A percentile compares a stretch with the other conserved stretches of the same genome.
Conservation (phyloP, 164 flowering plant genomes). For the Stephania cephalantha region DNA sequence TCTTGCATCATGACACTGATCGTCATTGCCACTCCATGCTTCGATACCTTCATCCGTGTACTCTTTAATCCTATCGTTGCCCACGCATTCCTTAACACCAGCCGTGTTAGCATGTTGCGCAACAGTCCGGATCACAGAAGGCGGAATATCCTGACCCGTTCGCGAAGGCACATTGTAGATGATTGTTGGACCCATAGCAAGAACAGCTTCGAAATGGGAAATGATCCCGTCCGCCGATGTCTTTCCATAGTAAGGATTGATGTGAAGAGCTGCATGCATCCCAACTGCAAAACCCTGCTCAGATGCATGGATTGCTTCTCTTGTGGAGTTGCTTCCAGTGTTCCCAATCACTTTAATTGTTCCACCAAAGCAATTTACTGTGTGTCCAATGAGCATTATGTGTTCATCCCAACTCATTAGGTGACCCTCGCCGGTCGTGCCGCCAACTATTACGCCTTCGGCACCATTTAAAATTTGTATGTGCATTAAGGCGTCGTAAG, state of each 20-base stretch:
- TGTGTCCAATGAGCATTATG: conserved; percentile 92
- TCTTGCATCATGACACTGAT: conserved; percentile 79
- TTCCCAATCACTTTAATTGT: conserved; percentile 88
- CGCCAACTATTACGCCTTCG: conserved; percentile 84
- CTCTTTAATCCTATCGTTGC: conserved; percentile 54
- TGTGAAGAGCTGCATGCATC: conserved; percentile 92
- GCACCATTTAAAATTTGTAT: conserved; percentile 69
- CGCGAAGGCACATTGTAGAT: conserved; percentile 77
- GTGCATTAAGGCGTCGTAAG: conserved; percentile 73
- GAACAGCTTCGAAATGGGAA: conserved; percentile 63
- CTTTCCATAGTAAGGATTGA: conserved; percentile 91
- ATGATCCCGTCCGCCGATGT: conserved; percentile 74
- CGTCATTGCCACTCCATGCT: conserved; percentile 89
- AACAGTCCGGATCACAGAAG: conserved; percentile 42
- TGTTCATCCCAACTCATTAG: conserved; percentile 97
- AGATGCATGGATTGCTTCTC: conserved; percentile 92
- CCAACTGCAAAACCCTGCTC: conserved; percentile 96
- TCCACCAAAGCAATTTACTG: conserved; percentile 80
- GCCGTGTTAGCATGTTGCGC: conserved; percentile 59
- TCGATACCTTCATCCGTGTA: conserved; percentile 54
- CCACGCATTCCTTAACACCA: conserved; percentile 83
- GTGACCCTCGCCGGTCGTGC: conserved; percentile 95
- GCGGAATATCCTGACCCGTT: conserved; percentile 90
- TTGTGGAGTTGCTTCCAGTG: conserved; percentile 87
- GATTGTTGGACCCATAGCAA: conserved; percentile 81